Evolutionary conservation across 2,329 filamentous ascomycete species (phyloP), one percentile per base, ranked within the genome.

Genomic region (Calonectria multiphialidica): DNA sequence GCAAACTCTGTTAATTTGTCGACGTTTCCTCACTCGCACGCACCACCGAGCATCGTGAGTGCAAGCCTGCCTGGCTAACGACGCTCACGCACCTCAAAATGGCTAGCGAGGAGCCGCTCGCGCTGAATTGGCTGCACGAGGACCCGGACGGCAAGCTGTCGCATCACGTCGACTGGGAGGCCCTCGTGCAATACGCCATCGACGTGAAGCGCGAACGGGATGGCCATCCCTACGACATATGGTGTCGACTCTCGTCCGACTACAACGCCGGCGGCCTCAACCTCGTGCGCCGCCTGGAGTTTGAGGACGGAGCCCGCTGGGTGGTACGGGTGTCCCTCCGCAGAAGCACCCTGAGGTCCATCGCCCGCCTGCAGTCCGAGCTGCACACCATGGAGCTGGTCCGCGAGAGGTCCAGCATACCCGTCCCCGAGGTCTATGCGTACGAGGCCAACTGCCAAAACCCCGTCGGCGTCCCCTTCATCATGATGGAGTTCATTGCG

Each of bases 401-500:
- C 57, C 42, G 47, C 33, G 16, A 66, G 33, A 37, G 45, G 21
- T 63, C 65, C 8, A 45, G 45, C 44, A 33, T 76, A 18, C 71
- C 76, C 10, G 75, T 82, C 25, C 81, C 80, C 9, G 35, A 72
- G 25, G 68, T 82, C n/a, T 80, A 78, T 53, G 77, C 73, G 7
- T 80, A 72, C 64, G 75, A 79, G 62, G 15, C 72, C 30, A 68
- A 74, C 42, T 30, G 66, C 55, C 13, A 72, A 8, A 81, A 82
- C 61, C 28, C 57, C 5, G 72, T 79, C 18, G 76, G 79, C 5
- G 77, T 76, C 7, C 76, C 81, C 3, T 82, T 79, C 66, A 78
- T 81, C 5, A 68, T 83, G 23, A 81, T 83, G 77, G 77, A 76
- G 42, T 82, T 73, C 68, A 65, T 79, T 62, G 81, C 74, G 64